These are phyloP conservation scores for Trichothecium roseum DNA, from an alignment of 2,329 filamentous ascomycete species.

Conservation along the genomic window DNA sequence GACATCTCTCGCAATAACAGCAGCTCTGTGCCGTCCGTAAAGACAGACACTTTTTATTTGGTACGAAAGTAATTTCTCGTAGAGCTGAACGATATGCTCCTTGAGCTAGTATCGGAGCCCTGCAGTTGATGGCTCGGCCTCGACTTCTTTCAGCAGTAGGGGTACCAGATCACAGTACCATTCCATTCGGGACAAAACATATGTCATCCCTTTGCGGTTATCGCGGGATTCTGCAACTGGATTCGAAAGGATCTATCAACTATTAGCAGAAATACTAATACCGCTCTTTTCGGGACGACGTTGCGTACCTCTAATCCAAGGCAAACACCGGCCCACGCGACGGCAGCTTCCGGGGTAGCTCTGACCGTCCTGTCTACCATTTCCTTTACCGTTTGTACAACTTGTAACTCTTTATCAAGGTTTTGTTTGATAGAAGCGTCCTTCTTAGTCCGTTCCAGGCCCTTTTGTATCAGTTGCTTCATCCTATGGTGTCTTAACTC, in stretches of 20 bases:
- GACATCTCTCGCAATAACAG: constrained; percentile 17
- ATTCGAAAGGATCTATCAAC: constrained; percentile 18
- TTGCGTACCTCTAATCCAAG: constrained; percentile 19
- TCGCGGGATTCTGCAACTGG: constrained; percentile 12
- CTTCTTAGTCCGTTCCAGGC: constrained; percentile 15
- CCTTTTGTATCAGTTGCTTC: constrained; percentile 13
- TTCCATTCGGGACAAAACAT: constrained; percentile 23
- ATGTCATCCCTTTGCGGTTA: constrained; percentile 18
- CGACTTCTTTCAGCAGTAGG: constrained; percentile 15
- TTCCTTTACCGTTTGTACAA: too few species aligned
- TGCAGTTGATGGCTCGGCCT: too few species aligned
- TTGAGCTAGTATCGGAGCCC: too few species aligned
- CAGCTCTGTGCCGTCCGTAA: constrained; percentile 19
- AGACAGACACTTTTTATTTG: constrained; percentile 28
- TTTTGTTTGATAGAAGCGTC: constrained; percentile 13
- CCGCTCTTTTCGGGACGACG: background rate
- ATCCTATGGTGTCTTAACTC: constrained; percentile 14
- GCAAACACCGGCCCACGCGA: constrained; percentile 15
- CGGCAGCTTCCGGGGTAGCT: too few species aligned
- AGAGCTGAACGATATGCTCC: constrained; percentile 17
- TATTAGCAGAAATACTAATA: background rate
- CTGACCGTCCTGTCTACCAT: too few species aligned
- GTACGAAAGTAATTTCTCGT: constrained; percentile 26
- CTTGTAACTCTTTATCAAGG: constrained; percentile 13
- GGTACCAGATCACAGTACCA: constrained; percentile 23